Conservation (phyloP, 306 rosid species). For the Medicago ruthenica region DNA sequence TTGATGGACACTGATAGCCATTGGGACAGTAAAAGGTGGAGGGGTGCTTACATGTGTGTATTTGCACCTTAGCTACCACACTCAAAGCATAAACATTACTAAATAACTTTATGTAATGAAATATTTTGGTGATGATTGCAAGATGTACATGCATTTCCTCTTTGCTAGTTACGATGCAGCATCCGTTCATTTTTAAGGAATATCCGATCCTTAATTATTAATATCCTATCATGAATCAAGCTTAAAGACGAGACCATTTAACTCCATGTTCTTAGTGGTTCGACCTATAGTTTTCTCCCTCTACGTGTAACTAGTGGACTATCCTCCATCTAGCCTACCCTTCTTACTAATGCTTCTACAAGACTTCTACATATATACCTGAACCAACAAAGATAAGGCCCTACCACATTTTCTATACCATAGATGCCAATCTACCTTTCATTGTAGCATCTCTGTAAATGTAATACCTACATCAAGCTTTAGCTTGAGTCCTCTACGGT, state of each 20-base stretch:
- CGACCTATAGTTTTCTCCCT: background rate
- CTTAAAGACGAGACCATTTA: constrained; percentile 6
- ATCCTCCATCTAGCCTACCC: background rate
- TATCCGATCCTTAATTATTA: background rate
- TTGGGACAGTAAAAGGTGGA: background rate
- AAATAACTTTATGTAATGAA: background rate
- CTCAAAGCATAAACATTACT: background rate
- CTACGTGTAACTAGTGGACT: background rate
- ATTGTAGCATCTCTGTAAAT: background rate
- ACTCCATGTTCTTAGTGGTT: background rate
- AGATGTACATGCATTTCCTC: background rate
- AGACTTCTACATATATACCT: background rate
- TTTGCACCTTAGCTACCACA: background rate
- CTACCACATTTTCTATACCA: background rate
- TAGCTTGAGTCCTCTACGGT: background rate
- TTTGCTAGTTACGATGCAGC: background rate
- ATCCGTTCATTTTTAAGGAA: constrained; percentile 8
- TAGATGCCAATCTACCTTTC: too few species aligned
- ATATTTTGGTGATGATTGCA: constrained; percentile 12
- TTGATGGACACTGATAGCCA: constrained; percentile 8
- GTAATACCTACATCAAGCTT: background rate
- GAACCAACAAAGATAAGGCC: background rate
- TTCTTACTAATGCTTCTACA: background rate
- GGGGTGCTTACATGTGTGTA: background rate
- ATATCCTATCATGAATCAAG: constrained; percentile 3